A percentile compares a stretch with the other conserved stretches of the same genome.
Evolutionary conservation across 257 asterid species (phyloP).

Genomic region (Primulina huaijiensis): DNA sequence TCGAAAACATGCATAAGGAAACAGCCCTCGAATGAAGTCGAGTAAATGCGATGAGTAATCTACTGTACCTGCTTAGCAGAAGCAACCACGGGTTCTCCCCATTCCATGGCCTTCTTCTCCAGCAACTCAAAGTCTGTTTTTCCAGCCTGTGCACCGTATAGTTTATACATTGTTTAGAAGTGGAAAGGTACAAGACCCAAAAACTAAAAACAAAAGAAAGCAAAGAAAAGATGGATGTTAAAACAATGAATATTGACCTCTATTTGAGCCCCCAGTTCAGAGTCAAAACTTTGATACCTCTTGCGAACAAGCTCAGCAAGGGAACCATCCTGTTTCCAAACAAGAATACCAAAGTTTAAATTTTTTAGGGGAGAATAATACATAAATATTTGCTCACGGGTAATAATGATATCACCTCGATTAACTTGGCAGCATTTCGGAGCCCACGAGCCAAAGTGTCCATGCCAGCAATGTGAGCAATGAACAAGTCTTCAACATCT

Average conservation of each 20-base stretch:
- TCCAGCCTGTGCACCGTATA: constrained; percentile 59
- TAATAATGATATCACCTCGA: constrained; percentile 45
- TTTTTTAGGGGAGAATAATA: not conserved
- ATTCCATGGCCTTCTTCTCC: constrained; percentile 77
- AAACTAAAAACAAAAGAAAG: not conserved
- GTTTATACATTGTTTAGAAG: not conserved
- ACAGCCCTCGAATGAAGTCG: too few relatives aligned
- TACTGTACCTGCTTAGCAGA: constrained; percentile 87
- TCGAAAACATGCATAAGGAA: not conserved
- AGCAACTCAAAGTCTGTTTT: constrained; percentile 79
- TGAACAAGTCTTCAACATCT: constrained; percentile 85
- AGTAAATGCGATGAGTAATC: not conserved
- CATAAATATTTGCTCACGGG: not conserved
- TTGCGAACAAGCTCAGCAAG: constrained; percentile 65
- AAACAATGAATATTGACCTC: constrained; percentile 45
- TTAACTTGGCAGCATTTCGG: constrained; percentile 80
- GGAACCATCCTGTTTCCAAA: constrained; percentile 57
- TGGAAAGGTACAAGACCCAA: not conserved
- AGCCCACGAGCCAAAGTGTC: constrained; percentile 95
- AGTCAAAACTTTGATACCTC: constrained; percentile 86
- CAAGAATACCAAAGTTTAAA: not conserved
- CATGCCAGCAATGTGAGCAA: constrained; percentile 96
- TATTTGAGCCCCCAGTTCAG: constrained; percentile 71
- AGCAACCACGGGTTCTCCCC: constrained; percentile 85
- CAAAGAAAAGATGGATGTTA: not conserved